Evolutionary conservation across 257 asterid species (phyloP).

Genomic region (Solanum ossicruentum): DNA sequence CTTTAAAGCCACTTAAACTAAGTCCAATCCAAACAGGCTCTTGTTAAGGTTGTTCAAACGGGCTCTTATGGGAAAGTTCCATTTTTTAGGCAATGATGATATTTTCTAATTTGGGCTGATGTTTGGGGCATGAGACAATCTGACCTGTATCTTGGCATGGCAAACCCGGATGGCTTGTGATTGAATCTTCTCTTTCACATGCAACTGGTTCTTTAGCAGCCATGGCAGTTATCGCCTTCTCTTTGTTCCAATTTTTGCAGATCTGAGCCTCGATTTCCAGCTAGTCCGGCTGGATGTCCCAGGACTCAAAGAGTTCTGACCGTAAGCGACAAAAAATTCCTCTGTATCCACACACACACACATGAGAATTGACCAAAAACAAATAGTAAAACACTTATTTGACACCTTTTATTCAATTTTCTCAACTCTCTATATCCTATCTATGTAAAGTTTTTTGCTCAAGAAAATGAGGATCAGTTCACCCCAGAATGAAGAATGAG

Average conservation of each 20-base stretch:
- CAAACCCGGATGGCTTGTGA: background rate
- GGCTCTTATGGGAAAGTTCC: background rate
- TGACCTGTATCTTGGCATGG: background rate
- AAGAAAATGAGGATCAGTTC: too few relatives aligned
- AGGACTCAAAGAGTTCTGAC: background rate
- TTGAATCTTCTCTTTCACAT: background rate
- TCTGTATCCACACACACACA: background rate
- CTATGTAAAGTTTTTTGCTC: too few relatives aligned
- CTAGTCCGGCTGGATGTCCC: background rate
- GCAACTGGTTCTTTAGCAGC: background rate
- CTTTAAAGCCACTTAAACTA: too few relatives aligned
- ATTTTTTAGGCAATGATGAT: background rate
- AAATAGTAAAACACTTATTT: too few relatives aligned
- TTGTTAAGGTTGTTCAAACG: background rate
- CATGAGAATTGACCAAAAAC: background rate
- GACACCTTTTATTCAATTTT: too few relatives aligned
- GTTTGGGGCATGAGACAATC: background rate
- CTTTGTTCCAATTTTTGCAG: background rate
- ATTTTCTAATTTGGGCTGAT: background rate
- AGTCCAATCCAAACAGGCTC: too few relatives aligned
- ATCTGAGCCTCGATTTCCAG: constrained; percentile 2
- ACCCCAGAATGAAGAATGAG: too few relatives aligned
- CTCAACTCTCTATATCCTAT: too few relatives aligned
- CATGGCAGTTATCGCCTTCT: background rate
- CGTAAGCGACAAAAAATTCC: background rate